Base-by-base conservation (phyloP, 2,329 filamentous ascomycete species). In the Arthrocladium fulminans region DNA sequence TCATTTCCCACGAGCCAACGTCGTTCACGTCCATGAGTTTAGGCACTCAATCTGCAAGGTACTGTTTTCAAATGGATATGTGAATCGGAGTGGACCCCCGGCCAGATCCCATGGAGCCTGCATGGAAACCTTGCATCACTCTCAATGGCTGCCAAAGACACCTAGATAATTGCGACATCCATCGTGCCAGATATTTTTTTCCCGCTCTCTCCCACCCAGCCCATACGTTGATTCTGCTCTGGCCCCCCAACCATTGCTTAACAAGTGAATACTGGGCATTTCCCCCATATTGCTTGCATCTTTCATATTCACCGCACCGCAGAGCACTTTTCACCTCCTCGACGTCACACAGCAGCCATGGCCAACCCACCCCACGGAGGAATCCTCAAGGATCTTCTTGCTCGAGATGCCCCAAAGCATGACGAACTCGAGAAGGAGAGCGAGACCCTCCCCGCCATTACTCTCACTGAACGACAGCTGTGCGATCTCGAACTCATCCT, bases 401-500 rank as follows among this genome's bases (percentile, higher is more conserved):
- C 88, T 58, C 85, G 92, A 72, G 92, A 98, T 79, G 79, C 83
- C 55, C 86, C 86, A 59, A 82, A 85, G 64, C 84, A 92, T 58
- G 76, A 76, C 55, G 75, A 95, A 73, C 84, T 98, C 55, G 73
- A 75, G 49, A 79, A 78, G 40, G 92, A 98, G 73, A 86, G 90
- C 35, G 89, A 95, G 75, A 83, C 66, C 25, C 81, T 97, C 39
- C 87, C 88, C 30, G 86, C 90, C 30, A 76, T 98, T 59, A 73
- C 84, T 51, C 81, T 98, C 58, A 85, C 80, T 45, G 92, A 98
- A 77, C 83, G 92, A 63, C 92, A 98, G 72, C 82, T 98, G 43
- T 98, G 92, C 72, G 92, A 98, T 77, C 78, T 98, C 59, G 92
- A 98, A 73, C 73, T 98, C 70, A 88, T 98, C 64, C 82, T 98